Evolutionary conservation across 345 rosid species (phyloP).

Genomic region (Microcos paniculata): DNA sequence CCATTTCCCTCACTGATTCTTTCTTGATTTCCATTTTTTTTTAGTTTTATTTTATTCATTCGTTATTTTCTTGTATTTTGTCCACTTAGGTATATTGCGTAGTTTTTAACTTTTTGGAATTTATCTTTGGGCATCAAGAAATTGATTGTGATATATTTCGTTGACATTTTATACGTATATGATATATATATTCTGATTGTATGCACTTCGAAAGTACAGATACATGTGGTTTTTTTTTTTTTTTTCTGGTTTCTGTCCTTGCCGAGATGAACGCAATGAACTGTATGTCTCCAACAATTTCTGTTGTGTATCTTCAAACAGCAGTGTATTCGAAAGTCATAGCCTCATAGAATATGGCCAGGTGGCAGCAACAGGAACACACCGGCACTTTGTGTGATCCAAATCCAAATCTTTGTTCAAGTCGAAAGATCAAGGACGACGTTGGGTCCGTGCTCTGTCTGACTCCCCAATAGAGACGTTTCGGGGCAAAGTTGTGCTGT

Average conservation of each 20-base stretch:
- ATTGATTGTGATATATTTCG: neutral
- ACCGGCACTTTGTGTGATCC: neutral
- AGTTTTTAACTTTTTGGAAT: neutral
- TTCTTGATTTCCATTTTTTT: neutral
- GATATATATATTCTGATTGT: neutral
- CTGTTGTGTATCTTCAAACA: neutral
- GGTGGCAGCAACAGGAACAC: neutral
- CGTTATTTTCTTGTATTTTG: slow-evolving; percentile 21
- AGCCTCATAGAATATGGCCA: neutral
- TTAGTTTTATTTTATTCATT: slow-evolving; percentile 19
- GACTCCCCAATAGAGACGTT: neutral
- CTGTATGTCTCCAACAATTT: neutral
- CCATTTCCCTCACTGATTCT: neutral
- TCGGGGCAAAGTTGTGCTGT: neutral
- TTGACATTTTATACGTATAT: neutral
- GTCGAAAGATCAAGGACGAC: neutral
- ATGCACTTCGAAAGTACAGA: neutral
- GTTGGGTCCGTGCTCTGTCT: neutral
- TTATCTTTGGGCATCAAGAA: neutral
- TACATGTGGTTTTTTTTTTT: no score
- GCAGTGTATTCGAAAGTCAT: neutral
- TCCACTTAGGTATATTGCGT: slow-evolving; percentile 17
- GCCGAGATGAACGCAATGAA: neutral
- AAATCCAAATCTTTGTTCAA: neutral
- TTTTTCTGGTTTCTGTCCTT: neutral